Base-by-base conservation (phyloP, 2,329 filamentous ascomycete species). In the Xylaria sp. region DNA sequence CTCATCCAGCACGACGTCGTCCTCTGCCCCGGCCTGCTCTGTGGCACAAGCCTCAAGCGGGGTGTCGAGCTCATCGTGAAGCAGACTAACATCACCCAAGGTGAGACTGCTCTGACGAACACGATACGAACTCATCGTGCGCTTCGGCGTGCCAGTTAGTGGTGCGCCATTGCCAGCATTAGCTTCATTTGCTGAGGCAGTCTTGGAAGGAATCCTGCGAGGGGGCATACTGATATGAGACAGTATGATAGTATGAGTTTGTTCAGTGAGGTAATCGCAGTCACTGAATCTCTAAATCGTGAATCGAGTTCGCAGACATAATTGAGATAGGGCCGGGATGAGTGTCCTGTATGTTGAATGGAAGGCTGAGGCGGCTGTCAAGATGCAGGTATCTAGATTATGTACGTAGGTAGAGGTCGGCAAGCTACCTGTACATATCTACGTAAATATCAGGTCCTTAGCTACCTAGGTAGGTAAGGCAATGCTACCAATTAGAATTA, bases 171-270 rank as follows among this genome's bases (percentile, higher is more conserved):
- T 47, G n/a, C 42, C 36, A 39, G 14, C 47, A 39, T 27, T n/a
- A 32, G 45, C 11, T 21, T 42, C 12, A 4, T 56, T 48, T 42
- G 55, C 14, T 17, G 60, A 58, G 51, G 32, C 9, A 21, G 47
- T 7, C 60, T 50, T 69, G 19, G 39, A 24, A 36, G 55, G 5
- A 12, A 36, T 58, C 65, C 63, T 73, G 45, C 69, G 65, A 17
- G 69, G 67, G 32, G 67, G 55, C 72, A 76, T 76, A 27, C 60
- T 66, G 61, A 57, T 27, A 34, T 12, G 32, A 54, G 19, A 42
- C 6, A 17, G 48, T 4, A 17, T 11, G 4, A 4, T 47, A 47
- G n/a, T 17, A 47, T 14, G 4, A n/a, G 8, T 32, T 32, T 42
- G 47, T 9, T 55, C 14, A 34, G 21, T 34, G 39, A 34, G 30